phyloP scores from a whole-genome alignment of 768 basidiomycete genomes.

The Favolaschia claudopus region DNA sequence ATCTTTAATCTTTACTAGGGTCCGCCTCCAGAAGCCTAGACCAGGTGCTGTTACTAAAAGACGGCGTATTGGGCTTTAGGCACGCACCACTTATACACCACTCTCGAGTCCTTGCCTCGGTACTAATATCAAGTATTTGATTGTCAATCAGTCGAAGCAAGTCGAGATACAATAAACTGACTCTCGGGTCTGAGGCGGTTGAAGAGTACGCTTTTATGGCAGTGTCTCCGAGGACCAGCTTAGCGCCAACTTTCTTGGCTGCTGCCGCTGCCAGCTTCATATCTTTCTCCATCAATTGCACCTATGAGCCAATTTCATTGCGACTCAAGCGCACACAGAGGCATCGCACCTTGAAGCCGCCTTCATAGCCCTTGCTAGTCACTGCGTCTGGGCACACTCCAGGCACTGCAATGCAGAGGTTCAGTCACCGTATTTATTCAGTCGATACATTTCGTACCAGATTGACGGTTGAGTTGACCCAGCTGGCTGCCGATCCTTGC shows the following conservation, averaged over 20 bases:
- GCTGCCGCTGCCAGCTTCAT: constrained; percentile 48
- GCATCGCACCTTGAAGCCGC: constrained; percentile 48
- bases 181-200: constrained; percentile 47
- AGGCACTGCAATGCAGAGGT: constrained; percentile 34
- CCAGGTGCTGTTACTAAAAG: too few relatives aligned
- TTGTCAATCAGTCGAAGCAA: too few relatives aligned
- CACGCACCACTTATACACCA: constrained; percentile 51
- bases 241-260: constrained; percentile 45
- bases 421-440: too few relatives aligned
- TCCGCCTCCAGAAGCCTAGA: too few relatives aligned
- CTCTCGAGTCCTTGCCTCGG: constrained; percentile 47
- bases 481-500: constrained; percentile 50
- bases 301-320: constrained; percentile 29
- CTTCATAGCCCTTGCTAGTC: constrained; percentile 50
- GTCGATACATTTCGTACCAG: constrained; percentile 29
- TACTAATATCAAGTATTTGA: too few relatives aligned
- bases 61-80: too few relatives aligned
- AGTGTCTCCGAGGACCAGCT: constrained; percentile 47
- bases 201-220: constrained; percentile 47
- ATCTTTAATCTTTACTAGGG: too few relatives aligned
- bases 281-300: constrained; percentile 56
- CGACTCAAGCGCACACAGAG: neutral
- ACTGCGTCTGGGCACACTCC: constrained; percentile 53
- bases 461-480: constrained; percentile 51
- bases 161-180: too few relatives aligned